Conservation (phyloP, 805 yeast genomes). For the Jamesozyma rosinii region DNA sequence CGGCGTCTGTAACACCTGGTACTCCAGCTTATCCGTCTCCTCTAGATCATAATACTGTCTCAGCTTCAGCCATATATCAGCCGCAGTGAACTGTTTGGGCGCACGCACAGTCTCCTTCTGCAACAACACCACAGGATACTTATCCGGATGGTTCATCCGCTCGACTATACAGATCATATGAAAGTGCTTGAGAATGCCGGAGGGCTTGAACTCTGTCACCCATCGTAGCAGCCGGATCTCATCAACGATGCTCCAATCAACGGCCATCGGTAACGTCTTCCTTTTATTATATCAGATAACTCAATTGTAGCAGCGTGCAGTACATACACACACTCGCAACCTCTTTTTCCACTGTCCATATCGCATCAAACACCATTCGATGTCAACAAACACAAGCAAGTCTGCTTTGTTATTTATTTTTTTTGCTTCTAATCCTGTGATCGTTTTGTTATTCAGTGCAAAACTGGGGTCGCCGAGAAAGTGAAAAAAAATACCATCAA, state of each 20-base stretch:
- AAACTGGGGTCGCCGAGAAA: too few relatives aligned
- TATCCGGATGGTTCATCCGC: constrained; percentile 34
- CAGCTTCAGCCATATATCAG: constrained; percentile 52
- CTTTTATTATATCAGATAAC: too few relatives aligned
- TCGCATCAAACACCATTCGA: too few relatives aligned
- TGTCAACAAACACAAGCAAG: too few relatives aligned
- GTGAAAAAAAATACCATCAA: too few relatives aligned
- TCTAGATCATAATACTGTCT: constrained; percentile 45
- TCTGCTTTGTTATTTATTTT: too few relatives aligned
- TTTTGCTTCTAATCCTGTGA: too few relatives aligned
- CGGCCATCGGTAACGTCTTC: constrained; percentile 12
- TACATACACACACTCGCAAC: too few relatives aligned
- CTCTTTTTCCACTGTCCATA: too few relatives aligned
- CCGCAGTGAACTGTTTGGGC: constrained; percentile 32
- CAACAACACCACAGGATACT: constrained; percentile 29
- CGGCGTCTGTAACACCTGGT: constrained; percentile 9
- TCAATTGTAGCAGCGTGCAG: too few relatives aligned
- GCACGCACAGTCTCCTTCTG: constrained; percentile 20
- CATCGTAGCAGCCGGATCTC: constrained; percentile 55
- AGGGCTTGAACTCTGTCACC: constrained; percentile 59
- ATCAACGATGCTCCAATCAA: constrained; percentile 50
- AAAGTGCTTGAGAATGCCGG: constrained; percentile 43
- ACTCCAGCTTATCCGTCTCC: constrained; percentile 49
- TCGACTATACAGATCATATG: constrained; percentile 33
- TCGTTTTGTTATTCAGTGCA: too few relatives aligned